Conservation (phyloP, 805 yeast species). For the Myxozyma monticola region DNA sequence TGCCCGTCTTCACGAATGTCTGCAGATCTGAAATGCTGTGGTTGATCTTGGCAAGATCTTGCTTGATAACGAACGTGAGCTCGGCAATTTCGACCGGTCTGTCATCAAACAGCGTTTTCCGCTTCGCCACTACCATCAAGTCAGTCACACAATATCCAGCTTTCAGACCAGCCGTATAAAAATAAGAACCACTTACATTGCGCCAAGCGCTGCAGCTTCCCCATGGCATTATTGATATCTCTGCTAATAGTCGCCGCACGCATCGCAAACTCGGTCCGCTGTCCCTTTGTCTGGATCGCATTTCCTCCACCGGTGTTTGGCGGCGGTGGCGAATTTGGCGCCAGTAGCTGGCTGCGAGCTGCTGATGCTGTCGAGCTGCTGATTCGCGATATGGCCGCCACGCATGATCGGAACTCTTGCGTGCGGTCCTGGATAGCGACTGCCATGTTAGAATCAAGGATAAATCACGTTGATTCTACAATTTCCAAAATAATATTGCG, state of each 20-base stretch:
- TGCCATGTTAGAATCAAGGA: constrained; percentile 19
- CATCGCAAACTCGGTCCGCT: constrained; percentile 57
- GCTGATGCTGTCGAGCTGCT: constrained; percentile 45
- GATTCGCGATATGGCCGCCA: constrained; percentile 62
- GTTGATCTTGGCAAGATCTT: constrained; percentile 81
- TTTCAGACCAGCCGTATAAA: neutral
- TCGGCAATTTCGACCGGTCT: constrained; percentile 92
- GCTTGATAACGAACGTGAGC: constrained; percentile 77
- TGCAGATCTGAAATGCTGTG: constrained; percentile 65
- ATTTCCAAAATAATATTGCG: too few relatives aligned
- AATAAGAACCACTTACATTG: constrained; percentile 37
- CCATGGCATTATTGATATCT: constrained; percentile 85
- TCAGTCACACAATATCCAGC: neutral
- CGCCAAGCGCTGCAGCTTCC: constrained; percentile 75
- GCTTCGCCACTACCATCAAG: constrained; percentile 64
- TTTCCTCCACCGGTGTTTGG: constrained; percentile 14
- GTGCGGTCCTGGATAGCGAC: constrained; percentile 62
- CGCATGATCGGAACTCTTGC: constrained; percentile 89
- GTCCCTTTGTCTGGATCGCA: constrained; percentile 31
- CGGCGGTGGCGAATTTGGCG: constrained; percentile 18
- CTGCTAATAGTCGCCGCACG: constrained; percentile 82
- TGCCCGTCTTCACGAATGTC: constrained; percentile 45
- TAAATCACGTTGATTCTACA: too few relatives aligned
- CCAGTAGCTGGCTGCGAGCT: constrained; percentile 33
- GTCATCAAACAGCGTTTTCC: constrained; percentile 90